phyloP scores from a whole-genome alignment of 441 rosid species.

The Bruguiera hainesii region DNA sequence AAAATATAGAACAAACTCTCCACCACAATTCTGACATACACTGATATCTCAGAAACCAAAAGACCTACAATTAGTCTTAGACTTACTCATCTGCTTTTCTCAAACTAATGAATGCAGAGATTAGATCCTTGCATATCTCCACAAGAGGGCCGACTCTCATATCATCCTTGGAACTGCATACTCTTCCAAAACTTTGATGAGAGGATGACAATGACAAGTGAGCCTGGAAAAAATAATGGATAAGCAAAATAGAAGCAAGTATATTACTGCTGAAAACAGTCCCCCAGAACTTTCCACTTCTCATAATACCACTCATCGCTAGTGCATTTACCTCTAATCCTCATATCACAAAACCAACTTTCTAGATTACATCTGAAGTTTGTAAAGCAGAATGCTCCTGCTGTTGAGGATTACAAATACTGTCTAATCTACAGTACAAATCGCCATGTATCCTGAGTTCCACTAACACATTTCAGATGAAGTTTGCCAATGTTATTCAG shows the following conservation, averaged over 20 bases:
- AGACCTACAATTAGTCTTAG: neutral
- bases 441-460: neutral
- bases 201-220: slow-evolving; percentile 32
- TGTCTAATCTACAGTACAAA: neutral
- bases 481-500: no score
- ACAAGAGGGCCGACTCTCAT: slow-evolving; percentile 28
- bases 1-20: no score
- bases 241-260: slow-evolving; percentile 9
- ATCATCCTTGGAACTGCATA: slow-evolving; percentile 24
- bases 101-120: slow-evolving; percentile 55
- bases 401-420: neutral
- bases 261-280: neutral
- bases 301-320: neutral
- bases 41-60: no score
- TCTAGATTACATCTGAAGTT: neutral
- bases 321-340: neutral
- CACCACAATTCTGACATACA: no score
- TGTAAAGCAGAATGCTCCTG: neutral
- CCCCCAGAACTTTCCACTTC: neutral
- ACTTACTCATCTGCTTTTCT: slow-evolving; percentile 53
- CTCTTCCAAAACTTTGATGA: slow-evolving; percentile 18
- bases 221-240: slow-evolving; percentile 45
- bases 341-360: neutral
- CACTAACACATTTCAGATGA: neutral
- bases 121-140: slow-evolving; percentile 60